Conservation (phyloP, 306 rosid species). For the Mimosa pudica region DNA sequence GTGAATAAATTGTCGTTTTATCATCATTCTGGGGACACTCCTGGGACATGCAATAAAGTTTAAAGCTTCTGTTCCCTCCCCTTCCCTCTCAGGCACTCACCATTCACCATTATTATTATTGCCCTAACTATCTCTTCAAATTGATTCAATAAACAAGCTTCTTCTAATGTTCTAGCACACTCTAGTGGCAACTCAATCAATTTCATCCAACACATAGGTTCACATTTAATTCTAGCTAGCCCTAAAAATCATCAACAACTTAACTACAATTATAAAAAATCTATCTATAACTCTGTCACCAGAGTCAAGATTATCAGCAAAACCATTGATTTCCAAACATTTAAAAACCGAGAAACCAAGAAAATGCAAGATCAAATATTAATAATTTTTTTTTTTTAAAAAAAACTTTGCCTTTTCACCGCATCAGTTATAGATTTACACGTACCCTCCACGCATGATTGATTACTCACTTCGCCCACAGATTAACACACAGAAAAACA, state of each 20-base stretch:
- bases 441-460: conserved; percentile 40
- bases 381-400: background rate
- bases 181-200: background rate
- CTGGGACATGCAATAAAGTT: conserved; percentile 25
- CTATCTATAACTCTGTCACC: background rate
- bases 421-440: conserved; percentile 46
- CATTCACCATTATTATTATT: background rate
- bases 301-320: background rate
- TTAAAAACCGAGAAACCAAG: background rate
- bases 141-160: background rate
- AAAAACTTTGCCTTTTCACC: conserved; percentile 42
- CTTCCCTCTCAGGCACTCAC: background rate
- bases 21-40: conserved; percentile 34
- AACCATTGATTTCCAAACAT: background rate
- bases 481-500: background rate
- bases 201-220: background rate
- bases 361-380: background rate
- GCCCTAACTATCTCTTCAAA: background rate
- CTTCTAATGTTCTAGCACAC: background rate
- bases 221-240: background rate
- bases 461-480: conserved; percentile 10
- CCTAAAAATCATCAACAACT: background rate
- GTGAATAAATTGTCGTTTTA: conserved; percentile 33
- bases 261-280: background rate
- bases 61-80: conserved; percentile 5